Base-by-base conservation (phyloP, 1,284 basidiomycete species). In the Mycena sp. region DNA sequence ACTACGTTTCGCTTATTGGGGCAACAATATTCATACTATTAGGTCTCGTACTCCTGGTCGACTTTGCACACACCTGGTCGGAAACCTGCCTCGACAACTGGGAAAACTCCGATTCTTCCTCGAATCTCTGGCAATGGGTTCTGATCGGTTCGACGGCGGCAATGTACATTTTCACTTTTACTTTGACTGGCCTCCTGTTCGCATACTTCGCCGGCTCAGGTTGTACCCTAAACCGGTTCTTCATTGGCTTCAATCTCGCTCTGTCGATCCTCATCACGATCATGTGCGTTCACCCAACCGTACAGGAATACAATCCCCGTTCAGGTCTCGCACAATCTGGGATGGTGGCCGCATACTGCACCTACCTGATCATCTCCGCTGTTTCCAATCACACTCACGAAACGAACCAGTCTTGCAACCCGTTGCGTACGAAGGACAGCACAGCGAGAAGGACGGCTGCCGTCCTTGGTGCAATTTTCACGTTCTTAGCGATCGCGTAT, bases 11-110 rank as follows among this genome's bases (percentile, higher is more conserved):
- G 25, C 86, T 98, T 48, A 87, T 98, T 66, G 95, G 98, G 43
- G 95, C 96, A 1, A 94, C 92, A 4, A 77, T 96, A 64, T 99
- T 99, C 81, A 98, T 99, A 74, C 87, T 97, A 55, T 90, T 99
- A 68, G 98, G 98, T 45, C 90, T 99, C 38, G 95, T 99, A 60
- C 90, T 99, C 43, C 89, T 99, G 61, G 94, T 99, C 77, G 97
- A 99, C 83, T 99, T 99, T 75, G 98, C 97, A 0, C 98, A 99
- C 74, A 93, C 95, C 2, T 99, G 96, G 96, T 95, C 95, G 32
- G 97, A 99, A 79, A 96, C 91, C 14, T 99, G 97, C 74, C 86
- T 99, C 53, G 92, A 98, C 70, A 94, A 94, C 66, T 99, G 95
- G 95, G 96, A 98, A 76, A 87, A 88, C 63, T 90, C 90, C 6